phyloP scores from a whole-genome alignment of 257 asterid species.

The Avicennia marina region DNA sequence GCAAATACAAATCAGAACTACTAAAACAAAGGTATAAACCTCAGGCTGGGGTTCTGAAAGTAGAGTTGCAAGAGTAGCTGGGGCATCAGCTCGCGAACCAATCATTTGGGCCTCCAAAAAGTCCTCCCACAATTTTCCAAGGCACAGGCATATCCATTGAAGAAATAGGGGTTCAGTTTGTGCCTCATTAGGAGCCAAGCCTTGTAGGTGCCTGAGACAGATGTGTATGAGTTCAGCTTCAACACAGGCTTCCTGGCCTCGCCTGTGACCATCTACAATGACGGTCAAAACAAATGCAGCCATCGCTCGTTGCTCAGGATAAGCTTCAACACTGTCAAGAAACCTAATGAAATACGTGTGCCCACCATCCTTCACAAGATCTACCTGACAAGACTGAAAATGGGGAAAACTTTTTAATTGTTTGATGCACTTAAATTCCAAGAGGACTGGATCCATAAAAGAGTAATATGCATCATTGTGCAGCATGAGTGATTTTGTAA shows the following conservation, averaged over 20 bases:
- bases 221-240: constrained; percentile 76
- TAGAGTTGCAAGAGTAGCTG: constrained; percentile 73
- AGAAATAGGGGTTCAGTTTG: constrained; percentile 88
- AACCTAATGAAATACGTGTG: constrained; percentile 85
- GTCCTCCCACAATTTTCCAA: constrained; percentile 98
- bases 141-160: constrained; percentile 97
- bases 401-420: constrained; percentile 4
- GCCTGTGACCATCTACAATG: constrained; percentile 91
- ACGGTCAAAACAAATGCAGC: constrained; percentile 99
- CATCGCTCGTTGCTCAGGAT: constrained; percentile 99
- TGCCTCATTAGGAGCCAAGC: constrained; percentile 68
- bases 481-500: not conserved
- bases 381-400: constrained; percentile 93
- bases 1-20: not conserved
- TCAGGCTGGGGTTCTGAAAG: constrained; percentile 98
- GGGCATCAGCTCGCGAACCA: constrained; percentile 87
- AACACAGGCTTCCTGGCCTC: constrained; percentile 91
- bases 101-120: constrained; percentile 74
- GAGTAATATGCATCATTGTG: not conserved
- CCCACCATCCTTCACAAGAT: constrained; percentile 97
- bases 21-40: constrained; percentile 39
- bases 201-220: constrained; percentile 84
- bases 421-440: not conserved
- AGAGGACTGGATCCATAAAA: not conserved
- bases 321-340: constrained; percentile 93